Conservation (phyloP, 768 basidiomycete genomes). For the Russula virescens region DNA sequence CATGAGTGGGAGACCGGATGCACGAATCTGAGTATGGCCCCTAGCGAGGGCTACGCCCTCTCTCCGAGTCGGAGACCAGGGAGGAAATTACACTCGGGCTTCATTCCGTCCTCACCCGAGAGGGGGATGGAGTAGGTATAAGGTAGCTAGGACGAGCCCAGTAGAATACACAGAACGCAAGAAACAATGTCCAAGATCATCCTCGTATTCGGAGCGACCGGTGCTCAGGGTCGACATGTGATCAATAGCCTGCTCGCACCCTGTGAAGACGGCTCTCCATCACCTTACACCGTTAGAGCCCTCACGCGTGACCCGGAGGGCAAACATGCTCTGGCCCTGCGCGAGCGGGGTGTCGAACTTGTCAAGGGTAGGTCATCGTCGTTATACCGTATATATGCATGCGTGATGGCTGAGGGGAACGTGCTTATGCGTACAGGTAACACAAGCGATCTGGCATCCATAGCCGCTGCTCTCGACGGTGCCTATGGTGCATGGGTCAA, state of each 20-base stretch:
- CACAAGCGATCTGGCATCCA: conserved; percentile 23
- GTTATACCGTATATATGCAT: not conserved
- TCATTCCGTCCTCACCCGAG: not conserved
- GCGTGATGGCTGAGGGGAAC: no score
- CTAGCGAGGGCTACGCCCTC: no score
- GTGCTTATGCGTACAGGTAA: not conserved
- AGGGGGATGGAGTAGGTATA: not conserved
- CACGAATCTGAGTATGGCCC: no score
- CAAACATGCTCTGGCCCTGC: conserved; percentile 32
- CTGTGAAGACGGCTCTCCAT: conserved; percentile 33
- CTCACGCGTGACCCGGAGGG: conserved; percentile 34
- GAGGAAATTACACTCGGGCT: not conserved
- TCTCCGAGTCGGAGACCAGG: no score
- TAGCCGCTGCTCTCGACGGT: conserved; percentile 32
- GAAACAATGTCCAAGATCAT: conserved; percentile 31
- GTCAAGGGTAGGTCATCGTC: conserved; percentile 30
- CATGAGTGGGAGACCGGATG: no score
- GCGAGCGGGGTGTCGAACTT: conserved; percentile 33
- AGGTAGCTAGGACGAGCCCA: not conserved
- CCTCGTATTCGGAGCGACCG: conserved; percentile 41
- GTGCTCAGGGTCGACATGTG: conserved; percentile 39
- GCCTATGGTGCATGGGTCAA: conserved; percentile 37
- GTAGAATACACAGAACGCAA: not conserved
- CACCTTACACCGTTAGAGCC: conserved; percentile 38
- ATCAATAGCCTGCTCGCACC: conserved; percentile 34